Evolutionary conservation across 1,139 yeast species (phyloP), one percentile per base, ranked within the genome.

Genomic region (Debaryomyces nepalensis): DNA sequence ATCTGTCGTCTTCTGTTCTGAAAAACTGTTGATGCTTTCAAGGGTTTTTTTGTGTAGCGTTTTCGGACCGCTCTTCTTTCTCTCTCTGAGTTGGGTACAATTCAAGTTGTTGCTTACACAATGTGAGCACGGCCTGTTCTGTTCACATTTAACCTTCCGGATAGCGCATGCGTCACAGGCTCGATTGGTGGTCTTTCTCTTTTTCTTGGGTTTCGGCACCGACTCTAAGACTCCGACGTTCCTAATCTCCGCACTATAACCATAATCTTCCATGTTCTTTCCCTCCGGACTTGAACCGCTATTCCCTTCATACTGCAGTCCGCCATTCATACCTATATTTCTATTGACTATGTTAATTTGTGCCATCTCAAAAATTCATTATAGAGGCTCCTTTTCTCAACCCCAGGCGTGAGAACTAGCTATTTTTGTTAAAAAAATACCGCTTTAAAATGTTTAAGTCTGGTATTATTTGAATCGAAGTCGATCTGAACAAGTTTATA

Each of bases 121-220:
- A 43, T 68, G 73, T 26, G 53, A 40, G 53, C 78, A 73, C 1
- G 77, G 78, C 27, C 72, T 59, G 29, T 49, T 50, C 20, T 57
- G 58, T 42, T 70, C 75, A 53, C 78, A 73, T 43, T 65, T 65
- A 26, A 71, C 72, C 51, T 73, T 73, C 26, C 77, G 50, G 14
- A 69, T 59, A 15, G 76, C 70, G 55, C 78, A 73, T 5, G 73
- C 77, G 49, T 73, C 78, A 48, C 78, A 73, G 7, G 78, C 70
- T 40, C 70, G 40, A 1, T 54, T 54, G 18, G 58, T 60, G 1
- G 59, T 42, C 29, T 52, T 58, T 27, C 66, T 45, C 38, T 57
- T 62, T 49, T 58, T 57, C 24, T 50, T 53, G 7, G 44, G 53
- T 9, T 46, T 38, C 14, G 21, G 14, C 26, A 15, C 10, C 22